Percentiles rank a stretch among this genome's conserved stretches.
Conservation (phyloP, 1,284 basidiomycete genomes). For the Apiotrichum montevideense region DNA sequence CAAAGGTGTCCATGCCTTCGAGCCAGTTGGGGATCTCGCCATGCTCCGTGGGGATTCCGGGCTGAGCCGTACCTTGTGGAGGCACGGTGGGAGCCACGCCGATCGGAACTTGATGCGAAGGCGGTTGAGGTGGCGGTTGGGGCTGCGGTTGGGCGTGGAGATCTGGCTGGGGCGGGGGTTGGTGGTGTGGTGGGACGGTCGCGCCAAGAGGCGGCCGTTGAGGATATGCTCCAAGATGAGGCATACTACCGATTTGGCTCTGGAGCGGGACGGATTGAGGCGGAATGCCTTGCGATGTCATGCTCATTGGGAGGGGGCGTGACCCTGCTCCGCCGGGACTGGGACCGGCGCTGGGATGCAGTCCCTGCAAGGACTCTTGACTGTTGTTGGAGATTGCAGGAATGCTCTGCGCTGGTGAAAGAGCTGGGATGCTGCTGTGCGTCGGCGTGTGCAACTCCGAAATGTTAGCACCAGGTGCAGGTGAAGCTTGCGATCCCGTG, state of each 20-base stretch:
- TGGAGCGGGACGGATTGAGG: too few relatives aligned
- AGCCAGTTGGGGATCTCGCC: conserved; percentile 4
- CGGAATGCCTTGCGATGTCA: too few relatives aligned
- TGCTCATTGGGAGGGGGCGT: too few relatives aligned
- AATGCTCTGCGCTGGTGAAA: neutral
- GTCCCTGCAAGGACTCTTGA: too few relatives aligned
- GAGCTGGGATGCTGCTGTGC: neutral
- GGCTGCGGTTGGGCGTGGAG: neutral
- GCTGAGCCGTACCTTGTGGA: neutral
- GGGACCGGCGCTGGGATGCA: too few relatives aligned
- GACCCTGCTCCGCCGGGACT: too few relatives aligned
- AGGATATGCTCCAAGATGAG: neutral
- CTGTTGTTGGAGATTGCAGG: too few relatives aligned
- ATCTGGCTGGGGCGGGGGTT: neutral
- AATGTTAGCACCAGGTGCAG: neutral
- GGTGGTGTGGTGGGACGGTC: neutral
- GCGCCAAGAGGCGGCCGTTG: neutral
- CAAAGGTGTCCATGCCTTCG: conserved; percentile 16
- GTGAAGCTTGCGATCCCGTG: neutral
- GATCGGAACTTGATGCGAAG: conserved; percentile 2
- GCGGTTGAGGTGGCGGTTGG: neutral
- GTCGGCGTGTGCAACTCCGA: neutral
- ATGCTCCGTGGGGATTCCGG: neutral
- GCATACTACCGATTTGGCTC: neutral
- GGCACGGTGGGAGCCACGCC: neutral